phyloP scores from a whole-genome alignment of 331 rosid species.

The Telfairia occidentalis region DNA sequence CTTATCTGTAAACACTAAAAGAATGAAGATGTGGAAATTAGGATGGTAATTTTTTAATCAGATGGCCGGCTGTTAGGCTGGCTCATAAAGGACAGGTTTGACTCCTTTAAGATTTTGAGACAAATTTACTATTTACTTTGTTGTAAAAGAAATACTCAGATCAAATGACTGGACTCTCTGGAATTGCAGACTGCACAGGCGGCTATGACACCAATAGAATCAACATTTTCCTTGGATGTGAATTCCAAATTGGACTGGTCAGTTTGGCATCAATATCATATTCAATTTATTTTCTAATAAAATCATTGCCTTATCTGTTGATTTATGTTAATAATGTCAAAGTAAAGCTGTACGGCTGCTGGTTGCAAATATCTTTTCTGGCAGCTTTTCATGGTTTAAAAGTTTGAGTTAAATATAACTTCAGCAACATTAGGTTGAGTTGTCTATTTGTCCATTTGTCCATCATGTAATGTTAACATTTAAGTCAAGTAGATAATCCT shows the following conservation, averaged over 20 bases:
- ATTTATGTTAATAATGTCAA: background rate
- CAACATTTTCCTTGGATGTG: constrained; percentile 42
- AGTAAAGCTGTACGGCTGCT: background rate
- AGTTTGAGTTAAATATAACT: background rate
- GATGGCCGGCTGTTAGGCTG: background rate
- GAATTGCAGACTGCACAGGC: constrained; percentile 34
- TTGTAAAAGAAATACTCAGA: background rate
- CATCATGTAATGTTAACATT: background rate
- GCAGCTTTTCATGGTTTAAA: background rate
- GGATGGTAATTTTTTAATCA: background rate
- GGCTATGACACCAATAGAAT: constrained; percentile 49
- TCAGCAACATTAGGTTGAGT: background rate
- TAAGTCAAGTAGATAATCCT: background rate
- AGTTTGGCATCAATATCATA: constrained; percentile 2
- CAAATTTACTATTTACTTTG: background rate
- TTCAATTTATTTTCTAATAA: background rate
- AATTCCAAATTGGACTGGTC: constrained; percentile 40
- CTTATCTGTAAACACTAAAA: background rate
- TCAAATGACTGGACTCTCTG: constrained; percentile 1
- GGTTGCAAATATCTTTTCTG: background rate
- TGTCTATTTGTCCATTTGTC: background rate
- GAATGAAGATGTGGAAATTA: background rate
- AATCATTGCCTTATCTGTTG: background rate
- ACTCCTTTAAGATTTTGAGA: background rate
- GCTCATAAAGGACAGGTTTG: background rate